Evolutionary conservation across 192 early-diverging fungal species (phyloP).

Genomic region (Podila minutissima): DNA sequence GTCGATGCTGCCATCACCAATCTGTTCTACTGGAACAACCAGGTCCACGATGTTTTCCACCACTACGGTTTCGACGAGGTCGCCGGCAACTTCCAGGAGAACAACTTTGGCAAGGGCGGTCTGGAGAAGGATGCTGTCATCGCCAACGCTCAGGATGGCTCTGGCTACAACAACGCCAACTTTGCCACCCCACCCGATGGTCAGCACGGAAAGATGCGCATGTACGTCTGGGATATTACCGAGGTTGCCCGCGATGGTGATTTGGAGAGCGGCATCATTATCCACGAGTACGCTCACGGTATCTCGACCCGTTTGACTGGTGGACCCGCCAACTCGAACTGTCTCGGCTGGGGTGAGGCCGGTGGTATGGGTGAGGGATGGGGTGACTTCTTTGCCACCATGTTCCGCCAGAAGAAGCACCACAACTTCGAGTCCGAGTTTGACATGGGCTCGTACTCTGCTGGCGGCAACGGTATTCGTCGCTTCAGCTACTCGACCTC

Average conservation of each 20-base stretch:
- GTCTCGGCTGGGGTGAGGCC: slow-evolving; percentile 87
- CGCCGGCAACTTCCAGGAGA: slow-evolving; percentile 94
- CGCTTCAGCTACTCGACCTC: slow-evolving; percentile 86
- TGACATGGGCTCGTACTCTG: slow-evolving; percentile 85
- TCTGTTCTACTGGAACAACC: slow-evolving; percentile 93
- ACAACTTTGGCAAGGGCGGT: slow-evolving; percentile 87
- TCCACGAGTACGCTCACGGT: slow-evolving; percentile 96
- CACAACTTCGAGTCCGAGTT: slow-evolving; percentile 70
- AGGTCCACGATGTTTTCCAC: slow-evolving; percentile 89
- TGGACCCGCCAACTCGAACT: slow-evolving; percentile 89
- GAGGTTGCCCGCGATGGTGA: slow-evolving; percentile 84
- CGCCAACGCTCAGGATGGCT: slow-evolving; percentile 92
- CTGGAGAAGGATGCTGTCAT: slow-evolving; percentile 85
- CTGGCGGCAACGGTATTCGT: slow-evolving; percentile 90
- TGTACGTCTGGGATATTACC: slow-evolving; percentile 92
- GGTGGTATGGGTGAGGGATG: slow-evolving; percentile 97
- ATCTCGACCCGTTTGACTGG: slow-evolving; percentile 93
- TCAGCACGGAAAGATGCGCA: slow-evolving; percentile 89
- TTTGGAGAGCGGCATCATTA: slow-evolving; percentile 90
- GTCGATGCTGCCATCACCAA: slow-evolving; percentile 84
- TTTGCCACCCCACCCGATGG: slow-evolving; percentile 98
- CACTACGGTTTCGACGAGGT: slow-evolving; percentile 92
- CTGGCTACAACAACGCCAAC: slow-evolving; percentile 93
- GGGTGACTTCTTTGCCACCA: slow-evolving; percentile 92
- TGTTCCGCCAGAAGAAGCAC: slow-evolving; percentile 69